These are phyloP conservation scores for Adiantum capillusveneris DNA, from an alignment of 75 land plant species.

Conservation along the genomic window DNA sequence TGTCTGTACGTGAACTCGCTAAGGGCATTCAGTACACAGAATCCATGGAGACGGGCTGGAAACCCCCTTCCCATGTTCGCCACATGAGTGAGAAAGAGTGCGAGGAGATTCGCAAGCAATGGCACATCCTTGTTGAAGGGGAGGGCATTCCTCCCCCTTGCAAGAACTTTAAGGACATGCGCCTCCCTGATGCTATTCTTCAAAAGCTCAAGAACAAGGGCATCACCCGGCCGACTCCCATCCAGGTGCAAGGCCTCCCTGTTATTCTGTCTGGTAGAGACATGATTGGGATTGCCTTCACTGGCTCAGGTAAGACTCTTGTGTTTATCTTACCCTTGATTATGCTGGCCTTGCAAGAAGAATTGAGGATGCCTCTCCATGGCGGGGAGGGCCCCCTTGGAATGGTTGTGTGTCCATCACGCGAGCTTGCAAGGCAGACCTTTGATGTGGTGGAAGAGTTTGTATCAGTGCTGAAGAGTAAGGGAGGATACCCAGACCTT, in stretches of 20 bases:
- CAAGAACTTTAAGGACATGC: constrained; percentile 83
- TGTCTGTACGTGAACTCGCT: constrained; percentile 83
- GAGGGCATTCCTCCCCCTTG: constrained; percentile 82
- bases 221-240: constrained; percentile 77
- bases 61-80: constrained; percentile 60
- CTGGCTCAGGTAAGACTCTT: constrained; percentile 87
- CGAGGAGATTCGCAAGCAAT: constrained; percentile 64
- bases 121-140: constrained; percentile 88
- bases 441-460: constrained; percentile 89
- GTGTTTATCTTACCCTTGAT: constrained; percentile 81
- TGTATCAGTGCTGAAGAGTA: constrained; percentile 36
- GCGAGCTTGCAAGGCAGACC: constrained; percentile 90
- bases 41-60: constrained; percentile 84
- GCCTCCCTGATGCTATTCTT: constrained; percentile 68
- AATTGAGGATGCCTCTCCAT: constrained; percentile 64
- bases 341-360: constrained; percentile 82
- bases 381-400: constrained; percentile 95
- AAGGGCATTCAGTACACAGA: constrained; percentile 87
- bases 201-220: constrained; percentile 68
- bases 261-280: constrained; percentile 82
- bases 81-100: constrained; percentile 39
- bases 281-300: constrained; percentile 97
- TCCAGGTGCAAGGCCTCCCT: constrained; percentile 90
- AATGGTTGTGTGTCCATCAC: constrained; percentile 76
- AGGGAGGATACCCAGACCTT: constrained; percentile 51